Percentiles rank a stretch among this genome's conserved stretches.
phyloP scores from a whole-genome alignment of 1,139 yeast species.

The Candida sp. region DNA sequence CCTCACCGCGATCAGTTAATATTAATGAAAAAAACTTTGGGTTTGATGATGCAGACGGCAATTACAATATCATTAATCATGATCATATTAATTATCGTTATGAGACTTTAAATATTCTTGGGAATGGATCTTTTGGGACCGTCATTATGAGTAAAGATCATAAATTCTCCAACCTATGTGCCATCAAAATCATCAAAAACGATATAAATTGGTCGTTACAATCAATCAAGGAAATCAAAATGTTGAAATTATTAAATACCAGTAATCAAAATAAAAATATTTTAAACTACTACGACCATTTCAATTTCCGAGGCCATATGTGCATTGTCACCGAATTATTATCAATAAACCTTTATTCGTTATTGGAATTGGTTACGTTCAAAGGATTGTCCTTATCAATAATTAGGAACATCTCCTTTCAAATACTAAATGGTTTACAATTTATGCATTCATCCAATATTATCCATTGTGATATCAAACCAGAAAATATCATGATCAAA shows the following conservation, averaged over 20 bases:
- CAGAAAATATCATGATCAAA: slow-evolving; percentile 60
- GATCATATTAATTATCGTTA: slow-evolving; percentile 81
- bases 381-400: slow-evolving; percentile 57
- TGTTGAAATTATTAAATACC: slow-evolving; percentile 47
- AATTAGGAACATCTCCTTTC: slow-evolving; percentile 48
- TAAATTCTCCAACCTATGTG: slow-evolving; percentile 53
- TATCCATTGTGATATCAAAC: slow-evolving; percentile 80
- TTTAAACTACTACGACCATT: slow-evolving; percentile 62
- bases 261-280: slow-evolving; percentile 18
- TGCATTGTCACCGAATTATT: slow-evolving; percentile 77
- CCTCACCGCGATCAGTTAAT: slow-evolving; percentile 13
- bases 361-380: slow-evolving; percentile 58
- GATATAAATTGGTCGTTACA: slow-evolving; percentile 74
- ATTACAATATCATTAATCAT: slow-evolving; percentile 51
- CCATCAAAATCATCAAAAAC: slow-evolving; percentile 75
- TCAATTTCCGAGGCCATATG: slow-evolving; percentile 78
- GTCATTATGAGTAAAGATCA: slow-evolving; percentile 73
- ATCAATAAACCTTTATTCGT: slow-evolving; percentile 64
- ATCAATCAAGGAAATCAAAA: slow-evolving; percentile 74
- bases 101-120: slow-evolving; percentile 57
- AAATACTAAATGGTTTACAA: slow-evolving; percentile 57
- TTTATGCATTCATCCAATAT: slow-evolving; percentile 55
- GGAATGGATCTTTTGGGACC: slow-evolving; percentile 84
- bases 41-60: slow-evolving; percentile 69
- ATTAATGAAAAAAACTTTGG: slow-evolving; percentile 63